These are phyloP conservation scores for Fremontodendron californicum DNA, from an alignment of 345 rosid genomes.

Conservation along the genomic window DNA sequence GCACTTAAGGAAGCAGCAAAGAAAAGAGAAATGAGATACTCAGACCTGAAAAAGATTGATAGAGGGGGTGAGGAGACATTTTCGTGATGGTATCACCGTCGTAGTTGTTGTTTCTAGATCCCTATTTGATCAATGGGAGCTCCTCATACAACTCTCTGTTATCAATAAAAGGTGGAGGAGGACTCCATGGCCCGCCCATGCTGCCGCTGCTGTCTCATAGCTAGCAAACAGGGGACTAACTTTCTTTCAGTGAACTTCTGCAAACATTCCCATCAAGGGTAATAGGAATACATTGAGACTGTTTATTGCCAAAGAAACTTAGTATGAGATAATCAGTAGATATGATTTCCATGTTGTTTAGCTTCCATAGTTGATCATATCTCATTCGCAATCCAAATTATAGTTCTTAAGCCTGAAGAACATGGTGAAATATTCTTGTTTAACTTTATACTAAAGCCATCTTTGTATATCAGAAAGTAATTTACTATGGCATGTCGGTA, in stretches of 20 bases:
- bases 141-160: constrained; percentile 22
- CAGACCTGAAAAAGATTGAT: constrained; percentile 56
- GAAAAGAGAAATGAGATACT: constrained; percentile 78
- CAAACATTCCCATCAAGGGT: background rate
- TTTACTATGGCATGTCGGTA: too few relatives aligned
- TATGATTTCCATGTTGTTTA: background rate
- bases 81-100: constrained; percentile 64
- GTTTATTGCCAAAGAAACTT: too few relatives aligned
- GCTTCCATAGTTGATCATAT: background rate
- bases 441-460: too few relatives aligned
- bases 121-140: background rate
- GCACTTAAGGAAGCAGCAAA: constrained; percentile 70
- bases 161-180: constrained; percentile 47
- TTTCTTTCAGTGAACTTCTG: background rate
- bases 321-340: background rate
- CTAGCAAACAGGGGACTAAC: background rate
- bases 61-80: constrained; percentile 69
- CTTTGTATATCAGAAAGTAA: too few relatives aligned
- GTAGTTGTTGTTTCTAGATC: constrained; percentile 46
- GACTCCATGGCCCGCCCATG: too few relatives aligned
- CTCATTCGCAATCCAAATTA: background rate
- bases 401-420: background rate
- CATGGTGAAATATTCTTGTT: background rate
- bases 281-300: background rate
- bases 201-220: background rate